A percentile compares a stretch with the other conserved stretches of the same genome.
phyloP scores from a whole-genome alignment of 257 asterid genomes.

The Solanum lycopersicoides region DNA sequence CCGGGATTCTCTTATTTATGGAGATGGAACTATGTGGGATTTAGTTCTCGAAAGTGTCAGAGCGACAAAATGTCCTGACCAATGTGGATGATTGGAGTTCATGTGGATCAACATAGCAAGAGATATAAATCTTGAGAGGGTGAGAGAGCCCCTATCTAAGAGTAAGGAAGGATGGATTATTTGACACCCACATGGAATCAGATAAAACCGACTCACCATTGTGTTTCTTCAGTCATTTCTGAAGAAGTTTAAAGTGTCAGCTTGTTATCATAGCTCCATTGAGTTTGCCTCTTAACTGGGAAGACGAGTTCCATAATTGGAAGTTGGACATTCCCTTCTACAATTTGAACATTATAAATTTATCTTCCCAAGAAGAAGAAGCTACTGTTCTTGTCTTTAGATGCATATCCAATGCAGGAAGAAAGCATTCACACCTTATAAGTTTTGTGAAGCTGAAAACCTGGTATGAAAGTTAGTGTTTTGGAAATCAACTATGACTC shows the following conservation, averaged over 20 bases:
- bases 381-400: too few species aligned
- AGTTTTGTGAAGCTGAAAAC: background rate
- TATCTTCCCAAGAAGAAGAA: too few species aligned
- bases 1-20: too few species aligned
- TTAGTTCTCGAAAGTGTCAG: too few species aligned
- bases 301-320: too few species aligned
- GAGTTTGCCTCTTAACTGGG: too few species aligned
- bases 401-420: background rate
- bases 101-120: background rate
- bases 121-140: background rate
- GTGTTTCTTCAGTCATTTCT: too few species aligned
- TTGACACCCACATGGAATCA: background rate
- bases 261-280: too few species aligned
- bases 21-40: too few species aligned
- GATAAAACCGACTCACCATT: background rate
- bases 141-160: background rate
- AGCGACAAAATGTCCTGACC: background rate
- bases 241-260: background rate
- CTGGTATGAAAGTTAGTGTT: conserved; percentile 18
- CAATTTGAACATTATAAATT: too few species aligned
- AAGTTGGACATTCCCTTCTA: too few species aligned
- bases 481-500: conserved; percentile 23
- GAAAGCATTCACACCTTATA: background rate
- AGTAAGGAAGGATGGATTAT: too few species aligned
- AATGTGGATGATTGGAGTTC: conserved; percentile 33